phyloP scores from a whole-genome alignment of 2,329 filamentous ascomycete genomes.

The Penicillium oxalicum region DNA sequence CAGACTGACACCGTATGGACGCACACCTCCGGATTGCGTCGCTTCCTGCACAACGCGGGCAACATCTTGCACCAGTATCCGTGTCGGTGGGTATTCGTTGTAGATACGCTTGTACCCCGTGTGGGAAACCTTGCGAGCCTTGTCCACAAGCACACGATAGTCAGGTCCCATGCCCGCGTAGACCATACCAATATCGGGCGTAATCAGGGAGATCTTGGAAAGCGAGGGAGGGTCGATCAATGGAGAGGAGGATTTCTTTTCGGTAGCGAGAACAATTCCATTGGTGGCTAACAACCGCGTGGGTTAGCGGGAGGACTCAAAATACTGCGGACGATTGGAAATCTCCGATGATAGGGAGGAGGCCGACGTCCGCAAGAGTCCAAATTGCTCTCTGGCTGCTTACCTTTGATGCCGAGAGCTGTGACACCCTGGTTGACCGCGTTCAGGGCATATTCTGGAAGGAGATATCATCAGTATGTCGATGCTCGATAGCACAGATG shows the following conservation, averaged over 20 bases:
- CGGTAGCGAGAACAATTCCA: conserved; percentile 95
- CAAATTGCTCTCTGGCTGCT: conserved; percentile 11
- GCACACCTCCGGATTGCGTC: conserved; percentile 93
- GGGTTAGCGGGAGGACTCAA: conserved; percentile 9
- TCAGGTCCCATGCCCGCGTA: conserved; percentile 99
- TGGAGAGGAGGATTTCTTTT: conserved; percentile 98
- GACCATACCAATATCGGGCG: conserved; percentile 98
- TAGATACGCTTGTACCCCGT: conserved; percentile 99
- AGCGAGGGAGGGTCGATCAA: conserved; percentile 92
- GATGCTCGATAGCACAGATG: background rate
- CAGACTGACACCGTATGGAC: conserved; percentile 93
- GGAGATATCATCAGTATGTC: conserved; percentile 13
- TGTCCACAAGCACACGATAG: conserved; percentile 95
- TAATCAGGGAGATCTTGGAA: conserved; percentile 96
- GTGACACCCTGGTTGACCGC: conserved; percentile 99
- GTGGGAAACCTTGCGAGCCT: conserved; percentile 95
- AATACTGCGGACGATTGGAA: too few relatives aligned
- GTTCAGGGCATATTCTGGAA: conserved; percentile 92
- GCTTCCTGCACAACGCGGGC: conserved; percentile 98
- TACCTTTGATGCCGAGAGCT: conserved; percentile 96
- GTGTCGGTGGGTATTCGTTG: conserved; percentile 99
- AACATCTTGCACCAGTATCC: conserved; percentile 98
- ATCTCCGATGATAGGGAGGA: background rate
- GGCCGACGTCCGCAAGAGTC: background rate
- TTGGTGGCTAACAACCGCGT: conserved; percentile 68